Evolutionary conservation across 345 rosid species (phyloP).

Genomic region (Murraya koenigii): DNA sequence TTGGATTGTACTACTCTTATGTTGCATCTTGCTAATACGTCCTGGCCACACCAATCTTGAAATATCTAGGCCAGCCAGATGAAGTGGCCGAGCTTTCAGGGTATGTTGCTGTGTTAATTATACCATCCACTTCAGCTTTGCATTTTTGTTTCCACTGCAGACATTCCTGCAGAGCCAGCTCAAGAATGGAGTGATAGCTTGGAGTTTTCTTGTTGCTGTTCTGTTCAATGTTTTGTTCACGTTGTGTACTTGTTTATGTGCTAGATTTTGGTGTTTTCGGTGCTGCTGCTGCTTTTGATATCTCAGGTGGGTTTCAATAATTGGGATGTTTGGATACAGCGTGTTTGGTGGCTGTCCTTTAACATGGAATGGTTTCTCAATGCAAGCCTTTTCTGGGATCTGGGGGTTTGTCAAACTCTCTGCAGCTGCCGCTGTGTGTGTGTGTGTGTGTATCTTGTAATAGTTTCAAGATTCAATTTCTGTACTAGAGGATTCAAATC

Average conservation of each 20-base stretch:
- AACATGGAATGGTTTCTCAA: constrained; percentile 60
- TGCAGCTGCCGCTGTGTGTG: constrained; percentile 16
- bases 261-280: constrained; percentile 50
- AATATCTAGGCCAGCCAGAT: constrained; percentile 52
- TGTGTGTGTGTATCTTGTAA: too few relatives aligned
- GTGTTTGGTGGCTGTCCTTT: constrained; percentile 44
- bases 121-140: constrained; percentile 57
- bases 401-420: constrained; percentile 59
- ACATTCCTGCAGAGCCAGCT: constrained; percentile 64
- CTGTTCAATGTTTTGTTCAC: constrained; percentile 34
- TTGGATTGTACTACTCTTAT: constrained; percentile 51
- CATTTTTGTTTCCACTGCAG: constrained; percentile 48
- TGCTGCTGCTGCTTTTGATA: constrained; percentile 39
- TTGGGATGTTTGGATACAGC: constrained; percentile 31
- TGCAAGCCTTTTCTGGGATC: constrained; percentile 47
- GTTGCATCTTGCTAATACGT: constrained; percentile 46
- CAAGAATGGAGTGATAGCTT: constrained; percentile 46
- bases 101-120: constrained; percentile 39
- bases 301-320: constrained; percentile 54
- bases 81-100: constrained; percentile 63
- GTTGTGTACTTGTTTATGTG: constrained; percentile 46
- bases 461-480: too few relatives aligned
- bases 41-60: constrained; percentile 47
- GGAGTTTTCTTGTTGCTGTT: constrained; percentile 33
- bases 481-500: not conserved